Conservation (phyloP, 305 asterid species). For the Fraxinus greggii region DNA sequence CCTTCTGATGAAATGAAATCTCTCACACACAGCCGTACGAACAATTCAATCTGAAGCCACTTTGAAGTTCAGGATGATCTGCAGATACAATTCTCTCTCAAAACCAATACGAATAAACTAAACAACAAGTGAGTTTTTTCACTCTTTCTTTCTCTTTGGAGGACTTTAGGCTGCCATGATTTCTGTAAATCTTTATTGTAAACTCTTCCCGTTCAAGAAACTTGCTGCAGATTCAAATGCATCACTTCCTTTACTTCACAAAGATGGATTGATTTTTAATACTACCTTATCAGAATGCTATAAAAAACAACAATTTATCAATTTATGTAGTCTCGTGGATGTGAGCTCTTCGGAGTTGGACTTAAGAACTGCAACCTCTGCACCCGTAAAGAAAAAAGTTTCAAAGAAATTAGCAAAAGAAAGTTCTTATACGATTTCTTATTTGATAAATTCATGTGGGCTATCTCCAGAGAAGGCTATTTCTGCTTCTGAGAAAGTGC, state of each 20-base stretch:
- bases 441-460: constrained; percentile 36
- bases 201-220: background rate
- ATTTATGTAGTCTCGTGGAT: background rate
- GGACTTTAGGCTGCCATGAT: background rate
- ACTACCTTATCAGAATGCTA: background rate
- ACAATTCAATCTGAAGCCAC: background rate
- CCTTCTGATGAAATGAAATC: background rate
- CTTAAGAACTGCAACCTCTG: background rate
- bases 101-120: background rate
- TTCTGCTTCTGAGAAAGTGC: constrained; percentile 29
- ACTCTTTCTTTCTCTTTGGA: background rate
- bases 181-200: background rate
- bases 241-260: background rate
- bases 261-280: background rate
- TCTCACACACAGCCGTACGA: background rate
- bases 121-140: background rate
- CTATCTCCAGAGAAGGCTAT: constrained; percentile 36
- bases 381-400: background rate
- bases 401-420: constrained; percentile 1
- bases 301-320: background rate
- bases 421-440: constrained; percentile 23
- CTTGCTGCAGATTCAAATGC: background rate
- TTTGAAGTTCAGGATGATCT: background rate
- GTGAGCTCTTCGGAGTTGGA: background rate
- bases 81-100: background rate